Evolutionary conservation across 2,329 filamentous ascomycete genomes (phyloP).

Genomic region (Didymella arachidicola): DNA sequence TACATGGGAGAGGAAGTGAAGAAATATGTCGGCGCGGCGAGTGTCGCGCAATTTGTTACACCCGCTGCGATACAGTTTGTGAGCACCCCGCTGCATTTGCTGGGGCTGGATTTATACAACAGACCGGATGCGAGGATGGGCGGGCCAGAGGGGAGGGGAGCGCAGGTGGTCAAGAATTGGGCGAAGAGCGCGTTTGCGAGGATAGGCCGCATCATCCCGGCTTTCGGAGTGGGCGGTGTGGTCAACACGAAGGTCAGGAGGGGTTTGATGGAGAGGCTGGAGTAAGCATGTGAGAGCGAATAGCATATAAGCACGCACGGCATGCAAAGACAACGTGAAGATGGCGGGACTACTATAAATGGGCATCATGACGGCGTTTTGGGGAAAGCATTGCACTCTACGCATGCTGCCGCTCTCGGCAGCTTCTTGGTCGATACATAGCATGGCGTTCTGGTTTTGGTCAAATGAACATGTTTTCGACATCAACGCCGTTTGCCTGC

Average conservation of each 20-base stretch:
- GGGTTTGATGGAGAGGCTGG: conserved; percentile 66
- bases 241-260: conserved; percentile 78
- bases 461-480: neutral
- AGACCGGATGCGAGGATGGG: conserved; percentile 60
- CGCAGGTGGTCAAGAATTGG: conserved; percentile 77
- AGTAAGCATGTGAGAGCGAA: conserved; percentile 11
- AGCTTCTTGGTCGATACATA: neutral
- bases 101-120: conserved; percentile 89
- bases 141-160: conserved; percentile 67
- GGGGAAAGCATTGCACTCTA: neutral
- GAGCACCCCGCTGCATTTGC: conserved; percentile 83
- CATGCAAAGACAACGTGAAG: neutral
- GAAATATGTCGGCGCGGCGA: conserved; percentile 58
- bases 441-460: neutral
- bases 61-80: conserved; percentile 80
- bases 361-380: neutral
- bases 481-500: neutral
- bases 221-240: conserved; percentile 87
- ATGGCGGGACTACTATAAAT: neutral
- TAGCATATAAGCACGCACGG: neutral
- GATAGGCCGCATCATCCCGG: conserved; percentile 85
- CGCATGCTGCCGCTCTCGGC: neutral
- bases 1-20: conserved; percentile 55
- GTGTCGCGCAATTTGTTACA: conserved; percentile 77
- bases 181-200: conserved; percentile 74